These are phyloP conservation scores for Fusarium coffeatum DNA, from an alignment of 2,329 filamentous ascomycete species.

Conservation along the genomic window DNA sequence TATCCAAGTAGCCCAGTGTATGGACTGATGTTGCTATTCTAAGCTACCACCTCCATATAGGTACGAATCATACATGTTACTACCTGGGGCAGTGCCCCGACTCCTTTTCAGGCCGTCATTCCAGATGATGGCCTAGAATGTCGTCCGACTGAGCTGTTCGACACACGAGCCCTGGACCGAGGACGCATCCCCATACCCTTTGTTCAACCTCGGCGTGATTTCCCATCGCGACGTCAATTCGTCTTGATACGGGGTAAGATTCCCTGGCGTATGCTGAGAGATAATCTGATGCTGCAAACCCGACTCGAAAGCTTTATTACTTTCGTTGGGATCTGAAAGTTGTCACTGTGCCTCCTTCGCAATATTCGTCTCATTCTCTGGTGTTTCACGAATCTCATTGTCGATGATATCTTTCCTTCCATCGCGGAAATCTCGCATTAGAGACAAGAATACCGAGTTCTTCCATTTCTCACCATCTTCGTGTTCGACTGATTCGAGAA, in stretches of 20 bases:
- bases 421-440: constrained; percentile 60
- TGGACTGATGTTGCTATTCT: neutral
- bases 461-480: constrained; percentile 61
- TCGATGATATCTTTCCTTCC: constrained; percentile 58
- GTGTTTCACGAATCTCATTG: constrained; percentile 54
- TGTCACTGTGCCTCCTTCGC: constrained; percentile 35
- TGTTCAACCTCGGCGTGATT: neutral
- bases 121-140: constrained; percentile 30
- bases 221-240: constrained; percentile 36
- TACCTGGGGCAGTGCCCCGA: neutral
- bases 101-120: neutral
- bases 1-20: neutral
- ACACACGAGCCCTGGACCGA: constrained; percentile 36
- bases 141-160: constrained; percentile 41
- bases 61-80: neutral
- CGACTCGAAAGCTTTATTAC: neutral
- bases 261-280: neutral
- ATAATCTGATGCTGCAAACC: neutral
- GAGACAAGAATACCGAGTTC: constrained; percentile 57
- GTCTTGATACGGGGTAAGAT: constrained; percentile 25
- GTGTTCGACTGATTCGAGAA: constrained; percentile 58
- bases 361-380: constrained; percentile 22
- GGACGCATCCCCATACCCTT: neutral
- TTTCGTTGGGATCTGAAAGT: neutral
- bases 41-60: neutral